Evolutionary conservation across 257 asterid species (phyloP).

Genomic region (Anisodus tanguticus): DNA sequence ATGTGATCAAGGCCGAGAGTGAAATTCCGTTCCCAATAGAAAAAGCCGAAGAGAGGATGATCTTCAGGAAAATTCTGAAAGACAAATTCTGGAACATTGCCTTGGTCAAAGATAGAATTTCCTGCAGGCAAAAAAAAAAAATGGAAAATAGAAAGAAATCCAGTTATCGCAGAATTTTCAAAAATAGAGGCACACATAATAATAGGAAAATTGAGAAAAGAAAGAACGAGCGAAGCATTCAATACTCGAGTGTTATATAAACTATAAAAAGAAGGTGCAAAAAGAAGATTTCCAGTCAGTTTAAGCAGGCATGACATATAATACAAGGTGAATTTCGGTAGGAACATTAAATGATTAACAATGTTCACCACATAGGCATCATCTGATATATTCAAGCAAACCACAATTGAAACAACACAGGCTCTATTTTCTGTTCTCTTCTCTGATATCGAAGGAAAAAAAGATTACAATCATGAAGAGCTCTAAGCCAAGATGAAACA

Average conservation of each 20-base stretch:
- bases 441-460: neutral
- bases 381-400: neutral
- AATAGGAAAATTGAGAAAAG: neutral
- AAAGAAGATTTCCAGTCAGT: neutral
- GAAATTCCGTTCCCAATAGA: conserved; percentile 87
- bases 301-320: neutral
- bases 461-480: neutral
- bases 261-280: neutral
- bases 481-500: neutral
- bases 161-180: neutral
- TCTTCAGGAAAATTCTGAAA: conserved; percentile 66
- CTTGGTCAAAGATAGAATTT: conserved; percentile 65
- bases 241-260: neutral
- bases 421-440: neutral
- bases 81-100: conserved; percentile 73
- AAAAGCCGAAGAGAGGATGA: conserved; percentile 69
- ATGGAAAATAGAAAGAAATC: conserved; percentile 8
- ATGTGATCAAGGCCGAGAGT: conserved; percentile 83
- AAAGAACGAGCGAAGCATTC: neutral
- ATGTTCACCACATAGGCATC: neutral
- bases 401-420: neutral
- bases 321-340: neutral
- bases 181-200: neutral
- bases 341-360: neutral
- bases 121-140: conserved; percentile 47